Conservation (phyloP, 202 grass and related monocot species). For the Eragrostis tef region DNA sequence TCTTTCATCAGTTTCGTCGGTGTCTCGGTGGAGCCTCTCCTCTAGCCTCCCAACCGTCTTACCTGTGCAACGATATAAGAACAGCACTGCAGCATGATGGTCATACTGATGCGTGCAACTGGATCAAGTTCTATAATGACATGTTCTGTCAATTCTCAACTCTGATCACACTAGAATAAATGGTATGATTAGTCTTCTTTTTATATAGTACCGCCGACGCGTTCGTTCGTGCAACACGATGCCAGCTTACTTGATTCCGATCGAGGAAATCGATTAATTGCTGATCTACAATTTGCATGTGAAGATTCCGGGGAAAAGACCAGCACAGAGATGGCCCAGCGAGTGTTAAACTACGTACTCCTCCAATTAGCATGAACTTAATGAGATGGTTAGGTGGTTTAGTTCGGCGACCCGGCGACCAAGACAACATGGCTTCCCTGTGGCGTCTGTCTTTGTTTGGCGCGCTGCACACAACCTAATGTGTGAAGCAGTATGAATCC, state of each 20-base stretch:
- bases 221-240: not conserved
- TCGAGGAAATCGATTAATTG: not conserved
- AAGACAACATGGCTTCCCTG: not conserved
- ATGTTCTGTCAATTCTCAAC: not conserved
- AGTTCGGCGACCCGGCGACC: not conserved
- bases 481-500: no score
- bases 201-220: not conserved
- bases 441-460: not conserved
- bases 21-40: not conserved
- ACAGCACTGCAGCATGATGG: not conserved
- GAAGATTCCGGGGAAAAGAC: not conserved
- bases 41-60: no score
- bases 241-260: not conserved
- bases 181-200: not conserved
- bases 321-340: not conserved
- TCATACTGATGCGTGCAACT: no score
- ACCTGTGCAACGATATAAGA: not conserved
- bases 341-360: not conserved
- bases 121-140: not conserved
- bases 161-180: not conserved
- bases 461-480: no score
- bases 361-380: no score
- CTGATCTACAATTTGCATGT: not conserved
- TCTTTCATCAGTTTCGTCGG: not conserved
- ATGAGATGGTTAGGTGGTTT: not conserved